These are phyloP conservation scores for Fusarium graminum DNA, from an alignment of 2,329 filamentous ascomycete species.

Conservation along the genomic window DNA sequence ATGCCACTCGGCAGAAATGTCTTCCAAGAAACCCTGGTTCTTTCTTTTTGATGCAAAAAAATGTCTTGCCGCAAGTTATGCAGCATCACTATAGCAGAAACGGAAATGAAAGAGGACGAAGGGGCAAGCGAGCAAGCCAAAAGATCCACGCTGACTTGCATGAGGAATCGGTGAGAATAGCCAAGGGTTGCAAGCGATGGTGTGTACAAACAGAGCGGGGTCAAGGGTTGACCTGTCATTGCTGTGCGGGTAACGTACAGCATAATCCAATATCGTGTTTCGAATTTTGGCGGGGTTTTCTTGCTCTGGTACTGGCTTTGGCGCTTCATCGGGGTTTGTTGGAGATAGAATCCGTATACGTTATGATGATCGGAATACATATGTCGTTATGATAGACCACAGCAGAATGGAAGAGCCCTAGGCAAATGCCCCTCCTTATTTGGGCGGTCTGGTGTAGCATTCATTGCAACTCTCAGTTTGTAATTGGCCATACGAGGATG, in stretches of 20 bases:
- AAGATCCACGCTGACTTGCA: constrained; percentile 41
- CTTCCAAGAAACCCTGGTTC: constrained; percentile 4
- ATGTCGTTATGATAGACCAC: constrained; percentile 23
- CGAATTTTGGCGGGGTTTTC: constrained; percentile 2
- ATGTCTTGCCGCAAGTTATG: constrained; percentile 5
- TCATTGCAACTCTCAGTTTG: background rate
- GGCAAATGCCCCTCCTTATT: background rate
- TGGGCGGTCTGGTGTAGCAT: background rate
- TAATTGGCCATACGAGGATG: constrained; percentile 2
- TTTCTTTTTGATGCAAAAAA: background rate
- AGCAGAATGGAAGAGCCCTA: constrained; percentile 16
- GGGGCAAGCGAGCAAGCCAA: constrained; percentile 10
- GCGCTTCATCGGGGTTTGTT: constrained; percentile 17
- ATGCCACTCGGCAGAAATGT: constrained; percentile 17
- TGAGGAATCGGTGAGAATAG: constrained; percentile 24
- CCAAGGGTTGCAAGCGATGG: constrained; percentile 30
- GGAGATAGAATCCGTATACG: constrained; percentile 18
- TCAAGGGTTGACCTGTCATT: constrained; percentile 40
- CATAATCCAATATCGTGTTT: constrained; percentile 24
- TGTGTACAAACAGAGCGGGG: constrained; percentile 38
- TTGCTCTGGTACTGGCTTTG: constrained; percentile 14
- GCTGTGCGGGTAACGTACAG: constrained; percentile 36
- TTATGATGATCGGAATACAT: constrained; percentile 34
- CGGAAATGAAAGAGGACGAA: constrained; percentile 11
- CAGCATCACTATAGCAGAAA: constrained; percentile 16